Evolutionary conservation across 2,329 filamentous ascomycete genomes (phyloP), one percentile per base, ranked within the genome.

Genomic region (Pezicula rhizophila): DNA sequence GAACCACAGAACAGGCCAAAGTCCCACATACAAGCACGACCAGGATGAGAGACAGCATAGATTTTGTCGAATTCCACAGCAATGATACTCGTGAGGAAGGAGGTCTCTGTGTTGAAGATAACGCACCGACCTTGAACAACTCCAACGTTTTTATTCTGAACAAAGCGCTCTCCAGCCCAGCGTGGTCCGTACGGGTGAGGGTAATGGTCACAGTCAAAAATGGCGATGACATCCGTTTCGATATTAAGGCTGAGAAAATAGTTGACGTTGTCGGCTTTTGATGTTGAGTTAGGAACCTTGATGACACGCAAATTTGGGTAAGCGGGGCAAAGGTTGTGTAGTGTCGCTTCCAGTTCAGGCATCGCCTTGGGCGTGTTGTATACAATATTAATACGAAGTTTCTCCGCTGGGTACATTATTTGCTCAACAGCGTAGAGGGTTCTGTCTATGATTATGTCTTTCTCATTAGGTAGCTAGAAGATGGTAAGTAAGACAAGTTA

Each of bases 21-120:
- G 4, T 66, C 68, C 59, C 68, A 75, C 64, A 75, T 69, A 5
- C 67, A 64, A 8, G 70, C 67, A 8, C 72, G 66, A 5, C 72
- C 72, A 2, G 72, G 72, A 53, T 75, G 72, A 10, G 72, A 74
- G 10, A 74, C 72, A 2, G 72, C 72, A 53, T 75, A 75, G 50
- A 75, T 75, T 58, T 75, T 75, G 59, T 75, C 72, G 48, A 75
- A 75, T 52, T 75, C 72, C 31, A 75, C 68, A 2, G 70, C 66
- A 14, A 75, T 74, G 70, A 75, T 70, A 42, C 64, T 68, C 1
- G 72, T 68, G 39, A 72, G 62, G 54, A 73, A 66, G 4, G 63
- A 68, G 4, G 70, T 68, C 11, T 64, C 62, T 5, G 72, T 65
- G 56, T 75, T 75, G 62, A 74, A 73, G 28, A 75, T 64, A 4